A percentile compares a stretch with the other conserved stretches of the same genome.
Conservation (phyloP, 2,329 filamentous ascomycete species). For the Penicillium hordei region DNA sequence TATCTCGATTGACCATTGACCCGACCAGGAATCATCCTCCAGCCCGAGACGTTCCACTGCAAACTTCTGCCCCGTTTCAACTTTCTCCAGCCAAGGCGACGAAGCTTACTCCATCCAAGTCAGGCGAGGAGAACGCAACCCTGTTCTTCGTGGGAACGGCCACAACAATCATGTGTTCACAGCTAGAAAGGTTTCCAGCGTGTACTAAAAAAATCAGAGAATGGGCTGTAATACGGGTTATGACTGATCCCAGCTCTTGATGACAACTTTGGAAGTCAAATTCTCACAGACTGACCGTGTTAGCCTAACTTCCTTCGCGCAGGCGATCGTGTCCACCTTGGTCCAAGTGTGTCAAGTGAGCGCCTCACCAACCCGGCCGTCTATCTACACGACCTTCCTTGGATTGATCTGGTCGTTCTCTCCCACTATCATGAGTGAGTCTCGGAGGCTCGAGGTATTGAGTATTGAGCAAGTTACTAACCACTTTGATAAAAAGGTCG, state of each 20-base stretch:
- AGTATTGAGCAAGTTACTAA: too few species aligned
- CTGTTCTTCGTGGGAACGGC: slow-evolving; percentile 44
- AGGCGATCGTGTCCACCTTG: slow-evolving; percentile 66
- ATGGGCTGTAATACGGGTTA: slow-evolving; percentile 41
- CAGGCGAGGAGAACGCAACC: slow-evolving; percentile 37
- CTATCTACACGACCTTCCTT: slow-evolving; percentile 59
- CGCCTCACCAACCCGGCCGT: slow-evolving; percentile 61
- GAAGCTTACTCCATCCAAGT: slow-evolving; percentile 43
- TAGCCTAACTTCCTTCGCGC: slow-evolving; percentile 65
- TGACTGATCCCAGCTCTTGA: slow-evolving; percentile 38
- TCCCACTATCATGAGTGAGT: slow-evolving; percentile 62
- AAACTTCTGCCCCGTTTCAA: slow-evolving; percentile 27
- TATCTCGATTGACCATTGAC: slow-evolving; percentile 39
- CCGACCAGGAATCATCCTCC: slow-evolving; percentile 38
- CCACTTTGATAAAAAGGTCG: slow-evolving; percentile 58
- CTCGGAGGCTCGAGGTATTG: too few species aligned
- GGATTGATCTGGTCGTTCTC: slow-evolving; percentile 60
- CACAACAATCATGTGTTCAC: slow-evolving; percentile 37
- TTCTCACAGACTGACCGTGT: not conserved
- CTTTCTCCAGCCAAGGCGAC: slow-evolving; percentile 48
- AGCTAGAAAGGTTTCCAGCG: not conserved
- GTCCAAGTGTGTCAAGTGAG: slow-evolving; percentile 59
- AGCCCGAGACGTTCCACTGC: slow-evolving; percentile 38
- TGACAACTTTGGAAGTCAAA: not conserved
- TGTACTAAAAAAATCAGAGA: slow-evolving; percentile 28